Percentiles rank a stretch among this genome's conserved stretches.
These are phyloP conservation scores for Pinus albicaulis DNA, from an alignment of 75 land plant species.

Conservation along the genomic window DNA sequence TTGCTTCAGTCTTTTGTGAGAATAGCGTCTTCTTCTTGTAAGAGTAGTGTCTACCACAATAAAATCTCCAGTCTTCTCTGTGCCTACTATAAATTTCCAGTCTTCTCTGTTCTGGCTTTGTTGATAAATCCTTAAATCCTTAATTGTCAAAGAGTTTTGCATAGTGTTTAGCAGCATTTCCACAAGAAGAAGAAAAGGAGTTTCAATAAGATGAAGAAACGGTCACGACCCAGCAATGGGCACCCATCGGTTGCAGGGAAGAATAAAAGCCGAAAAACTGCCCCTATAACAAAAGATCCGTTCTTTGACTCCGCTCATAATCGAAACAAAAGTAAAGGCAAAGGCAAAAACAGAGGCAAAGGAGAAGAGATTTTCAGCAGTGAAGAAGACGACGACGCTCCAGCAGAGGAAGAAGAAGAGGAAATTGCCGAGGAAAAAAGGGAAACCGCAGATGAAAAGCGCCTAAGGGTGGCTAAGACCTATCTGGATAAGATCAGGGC, in stretches of 20 bases:
- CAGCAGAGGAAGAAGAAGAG: slow-evolving; percentile 13
- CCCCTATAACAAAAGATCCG: background rate
- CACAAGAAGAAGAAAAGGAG: no score
- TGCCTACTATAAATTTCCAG: no score
- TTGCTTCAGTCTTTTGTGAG: no score
- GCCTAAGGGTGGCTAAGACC: slow-evolving; percentile 56
- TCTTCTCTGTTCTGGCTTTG: no score
- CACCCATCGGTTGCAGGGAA: background rate
- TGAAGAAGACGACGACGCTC: slow-evolving; percentile 9
- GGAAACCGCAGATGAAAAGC: slow-evolving; percentile 78
- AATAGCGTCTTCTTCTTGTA: no score
- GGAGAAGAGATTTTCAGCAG: slow-evolving; percentile 36
- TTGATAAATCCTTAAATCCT: no score
- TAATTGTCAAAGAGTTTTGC: no score
- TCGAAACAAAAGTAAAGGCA: slow-evolving; percentile 8
- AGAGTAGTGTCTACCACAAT: no score
- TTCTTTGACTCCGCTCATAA: slow-evolving; percentile 4
- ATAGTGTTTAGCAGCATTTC: no score
- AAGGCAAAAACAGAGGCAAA: slow-evolving; percentile 10
- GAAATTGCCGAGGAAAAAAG: slow-evolving; percentile 26
- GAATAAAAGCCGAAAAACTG: background rate
- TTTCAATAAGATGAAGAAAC: background rate
- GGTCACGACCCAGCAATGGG: background rate
- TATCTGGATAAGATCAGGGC: slow-evolving; percentile 42
- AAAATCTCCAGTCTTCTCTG: no score